Conservation (phyloP, 2,329 filamentous ascomycete genomes). For the Talaromyces sp. region DNA sequence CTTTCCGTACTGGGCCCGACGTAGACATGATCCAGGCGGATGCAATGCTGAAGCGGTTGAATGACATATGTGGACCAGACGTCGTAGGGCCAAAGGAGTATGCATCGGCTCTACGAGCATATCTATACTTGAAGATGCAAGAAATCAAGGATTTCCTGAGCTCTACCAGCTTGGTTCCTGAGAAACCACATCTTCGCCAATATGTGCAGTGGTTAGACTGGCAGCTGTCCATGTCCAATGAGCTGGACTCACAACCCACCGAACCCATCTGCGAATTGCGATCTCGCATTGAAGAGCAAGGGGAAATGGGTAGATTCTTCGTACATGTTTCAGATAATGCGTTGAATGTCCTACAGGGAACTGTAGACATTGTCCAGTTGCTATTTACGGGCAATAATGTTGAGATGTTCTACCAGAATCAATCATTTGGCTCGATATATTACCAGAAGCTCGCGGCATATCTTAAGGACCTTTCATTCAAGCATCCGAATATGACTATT, state of each 20-base stretch:
- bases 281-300: background rate
- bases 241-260: background rate
- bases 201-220: background rate
- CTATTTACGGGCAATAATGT: background rate
- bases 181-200: background rate
- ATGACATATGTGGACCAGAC: background rate
- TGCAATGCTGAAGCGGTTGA: background rate
- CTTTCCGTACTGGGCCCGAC: background rate
- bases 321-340: background rate
- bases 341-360: background rate
- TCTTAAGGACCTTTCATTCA: background rate
- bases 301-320: background rate
- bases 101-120: background rate
- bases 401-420: background rate
- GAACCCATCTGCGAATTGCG: background rate
- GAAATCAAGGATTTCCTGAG: background rate
- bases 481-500: slow-evolving; percentile 47
- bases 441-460: background rate
- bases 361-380: background rate
- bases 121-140: background rate
- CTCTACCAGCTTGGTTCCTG: background rate
- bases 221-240: background rate
- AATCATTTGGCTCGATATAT: background rate
- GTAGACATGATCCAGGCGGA: background rate
- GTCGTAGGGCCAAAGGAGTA: background rate